Evolutionary conservation across 2,329 filamentous ascomycete genomes (phyloP).

Genomic region (Coniochaeta hoffmannii): DNA sequence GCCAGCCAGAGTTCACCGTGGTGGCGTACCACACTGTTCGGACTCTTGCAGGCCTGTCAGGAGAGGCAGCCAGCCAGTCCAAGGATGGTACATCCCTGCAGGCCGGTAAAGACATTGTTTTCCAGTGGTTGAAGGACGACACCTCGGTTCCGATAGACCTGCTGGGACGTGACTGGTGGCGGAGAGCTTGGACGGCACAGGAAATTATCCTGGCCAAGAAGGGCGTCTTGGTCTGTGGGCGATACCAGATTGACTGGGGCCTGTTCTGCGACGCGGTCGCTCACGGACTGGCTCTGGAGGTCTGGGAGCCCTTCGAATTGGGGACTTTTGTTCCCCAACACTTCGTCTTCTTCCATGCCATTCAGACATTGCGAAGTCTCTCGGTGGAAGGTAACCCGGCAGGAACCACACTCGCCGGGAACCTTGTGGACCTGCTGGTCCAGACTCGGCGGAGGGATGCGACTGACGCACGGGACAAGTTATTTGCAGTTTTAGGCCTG

Average conservation of each 20-base stretch:
- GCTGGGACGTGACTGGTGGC: constrained; percentile 4
- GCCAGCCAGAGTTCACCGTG: not conserved
- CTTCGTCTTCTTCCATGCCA: no score
- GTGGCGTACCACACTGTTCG: not conserved
- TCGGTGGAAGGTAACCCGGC: not conserved
- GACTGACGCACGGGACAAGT: not conserved
- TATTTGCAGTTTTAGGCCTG: not conserved
- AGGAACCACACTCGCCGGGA: not conserved
- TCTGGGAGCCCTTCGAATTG: constrained; percentile 3
- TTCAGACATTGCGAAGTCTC: no score
- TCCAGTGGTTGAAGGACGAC: not conserved
- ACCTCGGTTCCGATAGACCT: constrained; percentile 3
- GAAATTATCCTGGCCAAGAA: constrained; percentile 7
- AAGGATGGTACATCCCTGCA: not conserved
- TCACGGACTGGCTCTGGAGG: constrained; percentile 5
- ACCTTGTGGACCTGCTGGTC: not conserved
- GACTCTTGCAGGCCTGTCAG: not conserved
- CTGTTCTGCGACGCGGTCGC: constrained; percentile 5
- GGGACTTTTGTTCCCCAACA: no score
- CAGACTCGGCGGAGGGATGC: not conserved
- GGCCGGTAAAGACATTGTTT: not conserved
- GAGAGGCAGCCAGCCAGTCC: not conserved
- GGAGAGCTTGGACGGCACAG: constrained; percentile 9
- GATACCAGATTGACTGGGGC: constrained; percentile 5
- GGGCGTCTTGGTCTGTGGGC: constrained; percentile 5